Evolutionary conservation across 176 grass and related monocot genomes (phyloP).

Genomic region (Ensete ventricosum): DNA sequence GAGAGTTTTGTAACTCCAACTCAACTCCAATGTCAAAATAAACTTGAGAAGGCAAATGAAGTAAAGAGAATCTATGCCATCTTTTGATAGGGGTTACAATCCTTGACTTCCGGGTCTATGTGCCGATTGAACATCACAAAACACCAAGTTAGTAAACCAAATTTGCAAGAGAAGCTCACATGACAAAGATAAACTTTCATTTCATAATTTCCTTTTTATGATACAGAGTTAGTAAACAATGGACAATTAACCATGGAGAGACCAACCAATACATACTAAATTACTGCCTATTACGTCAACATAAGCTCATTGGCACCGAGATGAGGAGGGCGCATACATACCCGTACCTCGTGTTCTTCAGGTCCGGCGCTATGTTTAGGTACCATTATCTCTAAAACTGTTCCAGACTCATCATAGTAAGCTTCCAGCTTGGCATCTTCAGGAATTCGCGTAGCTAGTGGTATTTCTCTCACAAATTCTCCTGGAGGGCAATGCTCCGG

Average conservation of each 20-base stretch:
- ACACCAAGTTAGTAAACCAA: neutral
- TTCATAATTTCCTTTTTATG: constrained; percentile 12
- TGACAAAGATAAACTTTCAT: constrained; percentile 1
- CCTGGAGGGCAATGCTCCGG: constrained; percentile 21
- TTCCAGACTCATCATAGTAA: constrained; percentile 20
- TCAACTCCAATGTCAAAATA: too few relatives aligned
- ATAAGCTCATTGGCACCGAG: constrained; percentile 12
- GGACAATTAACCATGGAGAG: constrained; percentile 4
- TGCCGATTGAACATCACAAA: neutral
- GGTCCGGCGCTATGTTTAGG: constrained; percentile 16
- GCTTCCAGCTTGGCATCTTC: constrained; percentile 23
- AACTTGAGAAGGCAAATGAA: too few relatives aligned
- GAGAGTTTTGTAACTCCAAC: too few relatives aligned
- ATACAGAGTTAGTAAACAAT: constrained; percentile 20
- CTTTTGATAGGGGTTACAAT: too few relatives aligned
- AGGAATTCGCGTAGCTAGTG: constrained; percentile 14
- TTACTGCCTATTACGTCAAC: constrained; percentile 7
- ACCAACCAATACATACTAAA: constrained; percentile 13
- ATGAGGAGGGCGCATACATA: constrained; percentile 21
- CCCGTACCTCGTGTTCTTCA: constrained; percentile 22
- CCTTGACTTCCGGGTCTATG: neutral
- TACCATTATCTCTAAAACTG: constrained; percentile 20
- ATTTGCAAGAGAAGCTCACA: constrained; percentile 8
- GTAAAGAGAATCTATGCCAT: too few relatives aligned
- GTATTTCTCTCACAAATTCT: constrained; percentile 21